These are phyloP conservation scores for Baeospora myosura DNA, from an alignment of 1,284 basidiomycete species.

Conservation along the genomic window DNA sequence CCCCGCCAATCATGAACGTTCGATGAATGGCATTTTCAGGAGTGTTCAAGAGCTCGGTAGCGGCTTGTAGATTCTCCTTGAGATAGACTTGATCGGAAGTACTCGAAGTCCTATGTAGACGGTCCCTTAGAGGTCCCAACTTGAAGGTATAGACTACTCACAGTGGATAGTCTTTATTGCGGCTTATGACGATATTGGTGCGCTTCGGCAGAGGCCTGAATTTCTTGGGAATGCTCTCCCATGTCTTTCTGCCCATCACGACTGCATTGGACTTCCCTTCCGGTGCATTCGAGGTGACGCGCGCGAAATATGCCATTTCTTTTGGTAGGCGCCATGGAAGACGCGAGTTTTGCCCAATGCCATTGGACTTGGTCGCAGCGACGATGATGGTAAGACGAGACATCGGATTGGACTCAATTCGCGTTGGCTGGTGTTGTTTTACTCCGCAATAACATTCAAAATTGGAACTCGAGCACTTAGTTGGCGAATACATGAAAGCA, in stretches of 20 bases:
- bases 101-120: slow-evolving; percentile 2
- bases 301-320: slow-evolving; percentile 93
- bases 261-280: slow-evolving; percentile 65
- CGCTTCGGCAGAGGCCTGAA: slow-evolving; percentile 79
- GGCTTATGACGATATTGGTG: slow-evolving; percentile 78
- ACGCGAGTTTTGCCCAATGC: slow-evolving; percentile 73
- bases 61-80: slow-evolving; percentile 20
- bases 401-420: slow-evolving; percentile 22
- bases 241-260: slow-evolving; percentile 95
- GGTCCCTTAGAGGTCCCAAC: neutral
- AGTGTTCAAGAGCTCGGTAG: slow-evolving; percentile 15
- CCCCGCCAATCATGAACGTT: slow-evolving; percentile 86
- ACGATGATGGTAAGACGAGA: slow-evolving; percentile 83
- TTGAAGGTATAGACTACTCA: slow-evolving; percentile 31
- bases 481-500: slow-evolving; percentile 2
- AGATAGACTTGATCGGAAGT: slow-evolving; percentile 11
- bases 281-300: slow-evolving; percentile 61
- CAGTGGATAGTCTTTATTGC: slow-evolving; percentile 57
- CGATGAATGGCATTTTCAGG: slow-evolving; percentile 32
- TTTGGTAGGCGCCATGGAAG: slow-evolving; percentile 88
- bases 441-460: slow-evolving; percentile 2
- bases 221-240: slow-evolving; percentile 93
- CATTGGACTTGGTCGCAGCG: slow-evolving; percentile 82
- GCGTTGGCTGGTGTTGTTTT: neutral
- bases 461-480: neutral